These are phyloP conservation scores for Melaleuca quinquenervia DNA, from an alignment of 345 rosid species.

Conservation along the genomic window DNA sequence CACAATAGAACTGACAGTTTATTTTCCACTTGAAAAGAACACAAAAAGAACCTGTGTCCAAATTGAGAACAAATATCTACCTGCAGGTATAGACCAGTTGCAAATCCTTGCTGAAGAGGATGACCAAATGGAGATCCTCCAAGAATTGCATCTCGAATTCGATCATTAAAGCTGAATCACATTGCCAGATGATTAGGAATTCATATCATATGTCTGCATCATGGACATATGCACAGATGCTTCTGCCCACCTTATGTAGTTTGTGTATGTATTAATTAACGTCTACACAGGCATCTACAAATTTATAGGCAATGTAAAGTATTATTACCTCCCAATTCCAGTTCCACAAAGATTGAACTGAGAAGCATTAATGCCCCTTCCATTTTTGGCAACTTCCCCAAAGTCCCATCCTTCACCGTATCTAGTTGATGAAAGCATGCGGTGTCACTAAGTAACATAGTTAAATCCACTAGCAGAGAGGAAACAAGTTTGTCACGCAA, in stretches of 20 bases:
- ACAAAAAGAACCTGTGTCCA: not conserved
- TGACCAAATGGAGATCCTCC: constrained; percentile 99
- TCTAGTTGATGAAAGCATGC: constrained; percentile 13
- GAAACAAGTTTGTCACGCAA: not conserved
- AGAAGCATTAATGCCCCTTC: constrained; percentile 83
- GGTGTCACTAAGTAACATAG: not conserved
- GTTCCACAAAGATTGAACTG: constrained; percentile 70
- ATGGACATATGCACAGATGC: not conserved
- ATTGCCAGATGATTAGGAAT: not conserved
- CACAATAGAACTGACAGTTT: not conserved
- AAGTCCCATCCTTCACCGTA: constrained; percentile 99
- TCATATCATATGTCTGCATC: not conserved
- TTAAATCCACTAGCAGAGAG: not conserved
- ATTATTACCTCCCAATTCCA: constrained; percentile 77
- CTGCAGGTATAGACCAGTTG: constrained; percentile 78
- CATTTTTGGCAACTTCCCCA: constrained; percentile 96
- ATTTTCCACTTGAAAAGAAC: not conserved
- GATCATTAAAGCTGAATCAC: constrained; percentile 79
- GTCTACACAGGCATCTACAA: not conserved
- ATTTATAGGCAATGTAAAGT: not conserved
- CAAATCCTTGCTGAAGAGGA: constrained; percentile 94
- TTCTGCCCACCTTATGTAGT: not conserved
- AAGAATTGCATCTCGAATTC: constrained; percentile 89
- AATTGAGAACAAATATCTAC: constrained; percentile 19
- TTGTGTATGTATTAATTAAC: not conserved